Conservation (phyloP, 1,284 basidiomycete genomes). For the Inonotus obliquus region DNA sequence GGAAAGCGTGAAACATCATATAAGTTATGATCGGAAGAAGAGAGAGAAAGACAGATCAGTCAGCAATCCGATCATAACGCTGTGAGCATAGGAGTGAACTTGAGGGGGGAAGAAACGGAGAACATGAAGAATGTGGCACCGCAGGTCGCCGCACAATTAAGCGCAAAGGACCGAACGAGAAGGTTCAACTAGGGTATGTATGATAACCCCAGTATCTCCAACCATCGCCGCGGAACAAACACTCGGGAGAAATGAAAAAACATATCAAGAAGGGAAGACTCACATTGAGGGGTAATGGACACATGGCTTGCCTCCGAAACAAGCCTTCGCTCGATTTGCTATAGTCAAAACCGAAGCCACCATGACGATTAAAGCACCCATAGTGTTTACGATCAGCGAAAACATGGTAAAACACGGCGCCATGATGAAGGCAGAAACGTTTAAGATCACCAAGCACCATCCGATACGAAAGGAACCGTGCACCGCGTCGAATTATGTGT, state of each 20-base stretch:
- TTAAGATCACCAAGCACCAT: not conserved
- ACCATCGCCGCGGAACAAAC: not conserved
- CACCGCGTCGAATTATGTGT: not conserved
- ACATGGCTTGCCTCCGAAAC: slow-evolving; percentile 57
- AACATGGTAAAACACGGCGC: not conserved
- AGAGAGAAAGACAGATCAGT: not conserved
- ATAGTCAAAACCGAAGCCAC: not conserved
- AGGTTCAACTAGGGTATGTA: not conserved
- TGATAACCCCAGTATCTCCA: not conserved
- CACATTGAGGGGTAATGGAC: slow-evolving; percentile 73
- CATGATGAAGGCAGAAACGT: not conserved
- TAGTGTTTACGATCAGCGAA: no score
- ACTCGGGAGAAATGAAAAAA: not conserved
- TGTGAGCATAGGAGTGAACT: not conserved
- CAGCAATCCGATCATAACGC: not conserved
- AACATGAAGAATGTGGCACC: not conserved
- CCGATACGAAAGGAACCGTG: no score
- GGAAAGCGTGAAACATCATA: not conserved
- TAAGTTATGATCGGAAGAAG: not conserved
- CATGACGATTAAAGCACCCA: not conserved
- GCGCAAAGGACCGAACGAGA: not conserved
- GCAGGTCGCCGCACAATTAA: not conserved
- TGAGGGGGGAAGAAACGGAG: not conserved
- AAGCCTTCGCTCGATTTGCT: slow-evolving; percentile 82
- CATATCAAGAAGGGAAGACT: slow-evolving; percentile 17